Evolutionary conservation across 2,329 filamentous ascomycete genomes (phyloP).

Genomic region (Fusarium sacchari): DNA sequence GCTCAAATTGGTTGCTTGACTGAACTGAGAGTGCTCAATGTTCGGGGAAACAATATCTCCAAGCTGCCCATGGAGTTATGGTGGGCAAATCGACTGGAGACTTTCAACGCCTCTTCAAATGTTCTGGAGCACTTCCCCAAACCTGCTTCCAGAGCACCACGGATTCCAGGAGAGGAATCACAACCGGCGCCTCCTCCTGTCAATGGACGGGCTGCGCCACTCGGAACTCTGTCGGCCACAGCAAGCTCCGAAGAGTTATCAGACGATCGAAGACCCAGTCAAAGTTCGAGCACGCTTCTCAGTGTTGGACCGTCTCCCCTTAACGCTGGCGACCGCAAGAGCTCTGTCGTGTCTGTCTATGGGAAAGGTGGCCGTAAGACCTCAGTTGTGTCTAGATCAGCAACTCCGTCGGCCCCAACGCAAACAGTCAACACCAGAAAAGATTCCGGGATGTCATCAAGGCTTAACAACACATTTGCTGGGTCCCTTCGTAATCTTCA

Average conservation of each 20-base stretch:
- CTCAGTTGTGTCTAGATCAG: slow-evolving; percentile 78
- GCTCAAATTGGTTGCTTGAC: slow-evolving; percentile 86
- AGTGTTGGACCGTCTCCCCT: slow-evolving; percentile 80
- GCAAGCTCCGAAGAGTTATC: slow-evolving; percentile 82
- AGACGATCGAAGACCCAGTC: slow-evolving; percentile 81
- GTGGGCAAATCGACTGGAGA: slow-evolving; percentile 91
- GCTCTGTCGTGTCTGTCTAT: slow-evolving; percentile 83
- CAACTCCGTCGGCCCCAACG: slow-evolving; percentile 60
- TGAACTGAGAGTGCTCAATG: slow-evolving; percentile 86
- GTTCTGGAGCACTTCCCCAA: slow-evolving; percentile 92
- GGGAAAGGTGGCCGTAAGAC: slow-evolving; percentile 85
- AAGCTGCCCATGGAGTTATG: slow-evolving; percentile 93
- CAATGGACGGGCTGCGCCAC: slow-evolving; percentile 55
- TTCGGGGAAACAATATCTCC: slow-evolving; percentile 92
- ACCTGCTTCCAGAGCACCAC: slow-evolving; percentile 75
- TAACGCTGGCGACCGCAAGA: slow-evolving; percentile 74
- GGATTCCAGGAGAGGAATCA: slow-evolving; percentile 64
- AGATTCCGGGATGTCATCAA: slow-evolving; percentile 86
- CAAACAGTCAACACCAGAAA: slow-evolving; percentile 72
- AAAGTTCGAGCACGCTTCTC: slow-evolving; percentile 79
- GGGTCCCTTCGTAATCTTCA: slow-evolving; percentile 85
- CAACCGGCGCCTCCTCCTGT: slow-evolving; percentile 47
- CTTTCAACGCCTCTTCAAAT: slow-evolving; percentile 94
- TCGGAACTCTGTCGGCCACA: slow-evolving; percentile 62
- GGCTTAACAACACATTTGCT: slow-evolving; percentile 86